These are phyloP conservation scores for Alternaria arborescens DNA, from an alignment of 2,329 filamentous ascomycete species.

Conservation along the genomic window DNA sequence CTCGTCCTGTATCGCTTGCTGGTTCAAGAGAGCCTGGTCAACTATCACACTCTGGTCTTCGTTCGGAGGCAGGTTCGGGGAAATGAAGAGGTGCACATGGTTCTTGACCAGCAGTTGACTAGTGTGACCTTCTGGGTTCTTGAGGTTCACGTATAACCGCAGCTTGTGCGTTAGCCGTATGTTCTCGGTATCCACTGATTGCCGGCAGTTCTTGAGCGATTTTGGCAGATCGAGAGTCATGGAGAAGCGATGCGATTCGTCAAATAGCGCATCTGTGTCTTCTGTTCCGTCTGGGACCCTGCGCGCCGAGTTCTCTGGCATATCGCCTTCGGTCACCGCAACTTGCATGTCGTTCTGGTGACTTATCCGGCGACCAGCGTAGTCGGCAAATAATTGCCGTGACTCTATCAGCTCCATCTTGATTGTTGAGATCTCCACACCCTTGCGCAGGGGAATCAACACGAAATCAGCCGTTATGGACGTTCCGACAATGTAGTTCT, in stretches of 20 bases:
- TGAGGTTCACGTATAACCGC: conserved; percentile 87
- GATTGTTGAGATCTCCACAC: conserved; percentile 83
- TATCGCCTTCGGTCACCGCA: conserved; percentile 43
- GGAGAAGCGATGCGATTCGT: conserved; percentile 69
- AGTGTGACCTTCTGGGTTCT: conserved; percentile 93
- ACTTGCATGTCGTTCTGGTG: conserved; percentile 45
- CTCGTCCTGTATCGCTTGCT: conserved; percentile 61
- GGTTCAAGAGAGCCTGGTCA: conserved; percentile 50
- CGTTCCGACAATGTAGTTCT: conserved; percentile 94
- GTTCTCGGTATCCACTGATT: conserved; percentile 86
- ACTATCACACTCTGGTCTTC: conserved; percentile 78
- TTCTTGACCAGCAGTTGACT: conserved; percentile 93
- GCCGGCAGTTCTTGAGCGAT: conserved; percentile 81
- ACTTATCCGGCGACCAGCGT: conserved; percentile 50
- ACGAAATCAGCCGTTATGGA: conserved; percentile 83
- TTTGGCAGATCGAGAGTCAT: conserved; percentile 76
- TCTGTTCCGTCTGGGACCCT: conserved; percentile 40
- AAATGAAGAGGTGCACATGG: conserved; percentile 93
- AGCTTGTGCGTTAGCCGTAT: conserved; percentile 95
- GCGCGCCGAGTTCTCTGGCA: conserved; percentile 46
- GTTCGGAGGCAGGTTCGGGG: conserved; percentile 87
- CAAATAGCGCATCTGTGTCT: conserved; percentile 52
- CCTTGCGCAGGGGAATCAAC: conserved; percentile 88
- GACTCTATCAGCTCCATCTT: conserved; percentile 80
- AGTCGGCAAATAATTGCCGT: conserved; percentile 53